phyloP scores from a whole-genome alignment of 805 yeast genomes.

The Starmera quercuum region DNA sequence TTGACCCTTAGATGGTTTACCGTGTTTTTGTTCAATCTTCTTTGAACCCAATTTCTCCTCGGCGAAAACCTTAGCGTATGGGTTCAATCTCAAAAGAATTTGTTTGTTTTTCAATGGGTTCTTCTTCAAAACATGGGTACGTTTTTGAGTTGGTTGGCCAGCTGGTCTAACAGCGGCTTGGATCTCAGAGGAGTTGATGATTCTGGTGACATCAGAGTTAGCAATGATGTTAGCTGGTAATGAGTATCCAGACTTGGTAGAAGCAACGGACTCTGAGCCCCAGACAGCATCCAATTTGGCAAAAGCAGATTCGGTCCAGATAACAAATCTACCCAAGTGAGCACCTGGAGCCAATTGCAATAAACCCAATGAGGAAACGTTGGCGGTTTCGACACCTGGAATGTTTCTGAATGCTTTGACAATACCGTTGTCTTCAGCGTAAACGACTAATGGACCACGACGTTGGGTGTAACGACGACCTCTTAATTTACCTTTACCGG shows the following conservation, averaged over 20 bases:
- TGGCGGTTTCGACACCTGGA: conserved; percentile 98
- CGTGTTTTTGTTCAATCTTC: conserved; percentile 59
- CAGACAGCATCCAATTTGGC: conserved; percentile 93
- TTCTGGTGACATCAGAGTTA: conserved; percentile 92
- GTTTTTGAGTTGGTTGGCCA: conserved; percentile 89
- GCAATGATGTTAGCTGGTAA: conserved; percentile 92
- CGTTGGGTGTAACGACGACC: conserved; percentile 99
- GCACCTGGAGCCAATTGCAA: conserved; percentile 99
- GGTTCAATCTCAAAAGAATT: conserved; percentile 96
- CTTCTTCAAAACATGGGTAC: conserved; percentile 95
- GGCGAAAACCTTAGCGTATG: conserved; percentile 96
- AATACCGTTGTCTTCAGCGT: conserved; percentile 95
- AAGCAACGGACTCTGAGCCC: conserved; percentile 84
- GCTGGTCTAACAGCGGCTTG: conserved; percentile 97
- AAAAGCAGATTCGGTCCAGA: conserved; percentile 99
- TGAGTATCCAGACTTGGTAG: conserved; percentile 81
- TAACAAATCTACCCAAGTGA: conserved; percentile 98
- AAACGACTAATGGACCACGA: conserved; percentile 99
- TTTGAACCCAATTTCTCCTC: conserved; percentile 84
- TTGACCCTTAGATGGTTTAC: conserved; percentile 64
- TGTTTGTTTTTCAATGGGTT: conserved; percentile 99
- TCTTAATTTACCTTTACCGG: conserved; percentile 99
- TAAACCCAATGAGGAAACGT: conserved; percentile 87
- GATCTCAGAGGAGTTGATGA: conserved; percentile 98
- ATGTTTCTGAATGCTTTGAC: conserved; percentile 99